Percentiles rank a stretch among this genome's conserved stretches.
These are phyloP conservation scores for Cyberlindnera xishuangbannaensis DNA, from an alignment of 805 yeast species.

Conservation along the genomic window DNA sequence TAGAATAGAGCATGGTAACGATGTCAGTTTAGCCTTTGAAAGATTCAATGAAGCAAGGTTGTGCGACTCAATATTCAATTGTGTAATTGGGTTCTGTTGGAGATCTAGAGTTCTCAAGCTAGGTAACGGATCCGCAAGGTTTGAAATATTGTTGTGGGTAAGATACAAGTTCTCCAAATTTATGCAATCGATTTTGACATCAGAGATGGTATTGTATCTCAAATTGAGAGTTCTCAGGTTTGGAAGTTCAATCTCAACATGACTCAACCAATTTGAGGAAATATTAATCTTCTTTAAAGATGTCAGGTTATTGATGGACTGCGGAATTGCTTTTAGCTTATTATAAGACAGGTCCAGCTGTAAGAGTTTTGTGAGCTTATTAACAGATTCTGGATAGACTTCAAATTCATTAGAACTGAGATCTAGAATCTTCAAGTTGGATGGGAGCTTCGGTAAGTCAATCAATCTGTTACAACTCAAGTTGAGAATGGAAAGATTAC, in stretches of 20 bases:
- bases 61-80: conserved; percentile 47
- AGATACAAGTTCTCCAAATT: conserved; percentile 67
- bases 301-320: conserved; percentile 48
- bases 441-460: conserved; percentile 50
- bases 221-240: conserved; percentile 69
- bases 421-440: conserved; percentile 56
- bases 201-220: conserved; percentile 56
- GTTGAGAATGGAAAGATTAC: conserved; percentile 51
- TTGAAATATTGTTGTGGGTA: conserved; percentile 70
- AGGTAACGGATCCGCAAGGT: conserved; percentile 57
- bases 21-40: conserved; percentile 75
- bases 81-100: conserved; percentile 81
- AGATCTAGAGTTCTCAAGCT: conserved; percentile 64
- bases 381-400: conserved; percentile 58
- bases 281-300: conserved; percentile 65
- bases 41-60: conserved; percentile 68
- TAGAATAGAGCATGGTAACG: conserved; percentile 62
- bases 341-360: conserved; percentile 83
- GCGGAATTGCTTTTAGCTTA: conserved; percentile 56
- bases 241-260: conserved; percentile 36
- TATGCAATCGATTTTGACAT: conserved; percentile 38
- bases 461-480: conserved; percentile 72
- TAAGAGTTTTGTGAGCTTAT: conserved; percentile 48
- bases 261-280: conserved; percentile 59
- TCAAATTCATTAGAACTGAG: conserved; percentile 73